phyloP scores from a whole-genome alignment of 768 basidiomycete genomes.

The Kondoa malvinella region DNA sequence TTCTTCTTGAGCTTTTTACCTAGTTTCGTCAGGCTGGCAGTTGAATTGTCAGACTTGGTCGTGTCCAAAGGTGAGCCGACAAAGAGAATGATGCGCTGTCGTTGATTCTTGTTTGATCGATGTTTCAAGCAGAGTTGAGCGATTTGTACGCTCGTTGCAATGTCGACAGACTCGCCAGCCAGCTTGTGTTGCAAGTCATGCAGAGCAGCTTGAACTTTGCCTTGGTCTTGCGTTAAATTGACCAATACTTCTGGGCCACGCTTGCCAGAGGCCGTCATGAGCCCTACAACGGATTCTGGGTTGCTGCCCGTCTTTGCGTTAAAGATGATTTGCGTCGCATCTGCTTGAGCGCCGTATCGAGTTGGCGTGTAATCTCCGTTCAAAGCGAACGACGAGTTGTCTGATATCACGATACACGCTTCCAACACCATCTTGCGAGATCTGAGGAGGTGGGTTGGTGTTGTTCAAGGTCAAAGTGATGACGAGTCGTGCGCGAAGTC shows the following conservation, averaged over 20 bases:
- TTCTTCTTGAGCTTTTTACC: conserved; percentile 99
- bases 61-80: conserved; percentile 64
- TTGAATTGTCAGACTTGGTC: neutral
- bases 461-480: no score
- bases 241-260: conserved; percentile 95
- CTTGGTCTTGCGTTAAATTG: conserved; percentile 86
- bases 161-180: conserved; percentile 56
- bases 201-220: conserved; percentile 67
- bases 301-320: conserved; percentile 87
- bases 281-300: conserved; percentile 89
- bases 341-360: conserved; percentile 45
- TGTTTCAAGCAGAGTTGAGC: conserved; percentile 95
- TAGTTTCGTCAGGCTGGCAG: conserved; percentile 50
- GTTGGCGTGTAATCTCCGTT: conserved; percentile 80
- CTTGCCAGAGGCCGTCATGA: conserved; percentile 97
- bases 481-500: no score
- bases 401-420: conserved; percentile 93
- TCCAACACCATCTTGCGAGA: conserved; percentile 82
- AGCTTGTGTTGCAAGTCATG: conserved; percentile 55
- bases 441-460: no score
- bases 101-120: conserved; percentile 92
- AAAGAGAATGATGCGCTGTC: conserved; percentile 88
- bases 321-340: conserved; percentile 78
- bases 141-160: conserved; percentile 76
- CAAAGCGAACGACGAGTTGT: conserved; percentile 95